A percentile compares a stretch with the other conserved stretches of the same genome.
phyloP scores from a whole-genome alignment of 2,329 filamentous ascomycete genomes.

The Colletotrichum magnum region DNA sequence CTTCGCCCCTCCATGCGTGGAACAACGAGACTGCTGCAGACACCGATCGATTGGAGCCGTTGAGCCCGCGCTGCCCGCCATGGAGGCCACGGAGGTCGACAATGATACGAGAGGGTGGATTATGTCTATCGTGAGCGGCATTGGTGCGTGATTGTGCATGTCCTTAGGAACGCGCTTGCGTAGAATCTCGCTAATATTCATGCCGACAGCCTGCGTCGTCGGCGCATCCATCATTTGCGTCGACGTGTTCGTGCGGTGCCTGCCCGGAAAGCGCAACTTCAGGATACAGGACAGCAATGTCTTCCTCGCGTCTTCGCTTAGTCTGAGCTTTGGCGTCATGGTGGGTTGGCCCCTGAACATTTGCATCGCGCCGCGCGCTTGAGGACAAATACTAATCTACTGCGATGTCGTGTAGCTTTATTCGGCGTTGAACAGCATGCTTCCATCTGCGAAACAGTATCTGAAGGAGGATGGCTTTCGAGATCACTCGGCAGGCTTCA shows the following conservation, averaged over 20 bases:
- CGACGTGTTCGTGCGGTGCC: constrained; percentile 80
- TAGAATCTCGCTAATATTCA: constrained; percentile 36
- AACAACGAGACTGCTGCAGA: constrained; percentile 25
- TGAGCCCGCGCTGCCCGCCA: constrained; percentile 47
- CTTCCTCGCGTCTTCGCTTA: constrained; percentile 90
- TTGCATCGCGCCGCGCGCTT: background rate
- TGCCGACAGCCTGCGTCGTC: constrained; percentile 70
- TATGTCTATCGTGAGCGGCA: constrained; percentile 86
- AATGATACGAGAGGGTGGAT: constrained; percentile 96
- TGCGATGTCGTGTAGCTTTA: constrained; percentile 74
- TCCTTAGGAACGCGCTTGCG: background rate
- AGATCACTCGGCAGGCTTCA: constrained; percentile 76
- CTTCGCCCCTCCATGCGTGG: constrained; percentile 24
- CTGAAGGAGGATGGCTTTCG: constrained; percentile 78
- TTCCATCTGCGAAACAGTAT: constrained; percentile 87
- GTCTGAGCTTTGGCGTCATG: constrained; percentile 96
- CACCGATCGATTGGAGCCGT: constrained; percentile 33
- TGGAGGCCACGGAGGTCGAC: constrained; percentile 63
- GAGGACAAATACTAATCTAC: constrained; percentile 19
- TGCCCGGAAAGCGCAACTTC: constrained; percentile 84
- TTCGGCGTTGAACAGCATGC: constrained; percentile 92
- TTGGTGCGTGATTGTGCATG: constrained; percentile 63
- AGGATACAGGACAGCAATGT: constrained; percentile 89
- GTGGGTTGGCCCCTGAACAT: constrained; percentile 62
- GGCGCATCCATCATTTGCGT: constrained; percentile 90